Evolutionary conservation across 371 early-diverging fungal species (phyloP).

Genomic region (Zychaea mexicana): DNA sequence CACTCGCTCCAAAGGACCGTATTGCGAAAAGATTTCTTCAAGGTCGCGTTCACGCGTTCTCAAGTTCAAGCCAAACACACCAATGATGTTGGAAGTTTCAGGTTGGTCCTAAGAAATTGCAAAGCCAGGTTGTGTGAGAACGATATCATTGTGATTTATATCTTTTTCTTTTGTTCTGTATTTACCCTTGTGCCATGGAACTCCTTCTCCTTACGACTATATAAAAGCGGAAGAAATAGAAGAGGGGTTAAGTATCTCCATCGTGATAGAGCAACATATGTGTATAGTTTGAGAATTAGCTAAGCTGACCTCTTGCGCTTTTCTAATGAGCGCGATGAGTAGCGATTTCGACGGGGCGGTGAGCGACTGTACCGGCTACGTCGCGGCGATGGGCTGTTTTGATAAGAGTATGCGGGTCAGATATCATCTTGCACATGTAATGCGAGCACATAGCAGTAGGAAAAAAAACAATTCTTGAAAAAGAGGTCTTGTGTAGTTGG

Average conservation of each 20-base stretch:
- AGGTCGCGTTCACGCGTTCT: constrained; percentile 70
- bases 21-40: constrained; percentile 68
- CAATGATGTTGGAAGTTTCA: constrained; percentile 65
- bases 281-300: not conserved
- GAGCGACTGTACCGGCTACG: constrained; percentile 41
- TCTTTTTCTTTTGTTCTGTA: not conserved
- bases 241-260: not conserved
- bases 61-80: constrained; percentile 82
- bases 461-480: constrained; percentile 9
- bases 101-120: constrained; percentile 31
- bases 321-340: constrained; percentile 17
- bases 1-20: constrained; percentile 63
- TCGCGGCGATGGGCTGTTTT: constrained; percentile 20
- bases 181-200: constrained; percentile 48
- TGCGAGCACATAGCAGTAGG: no score
- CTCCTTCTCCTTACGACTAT: constrained; percentile 35
- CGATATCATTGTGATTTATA: not conserved
- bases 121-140: not conserved
- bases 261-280: no score
- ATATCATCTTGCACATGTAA: constrained; percentile 14
- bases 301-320: constrained; percentile 18
- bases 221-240: not conserved
- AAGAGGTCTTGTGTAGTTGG: no score
- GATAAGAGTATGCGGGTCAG: not conserved
- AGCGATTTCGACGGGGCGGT: constrained; percentile 16